Evolutionary conservation across 2,329 filamentous ascomycete species (phyloP).

Genomic region (Emergomyces orientalis): DNA sequence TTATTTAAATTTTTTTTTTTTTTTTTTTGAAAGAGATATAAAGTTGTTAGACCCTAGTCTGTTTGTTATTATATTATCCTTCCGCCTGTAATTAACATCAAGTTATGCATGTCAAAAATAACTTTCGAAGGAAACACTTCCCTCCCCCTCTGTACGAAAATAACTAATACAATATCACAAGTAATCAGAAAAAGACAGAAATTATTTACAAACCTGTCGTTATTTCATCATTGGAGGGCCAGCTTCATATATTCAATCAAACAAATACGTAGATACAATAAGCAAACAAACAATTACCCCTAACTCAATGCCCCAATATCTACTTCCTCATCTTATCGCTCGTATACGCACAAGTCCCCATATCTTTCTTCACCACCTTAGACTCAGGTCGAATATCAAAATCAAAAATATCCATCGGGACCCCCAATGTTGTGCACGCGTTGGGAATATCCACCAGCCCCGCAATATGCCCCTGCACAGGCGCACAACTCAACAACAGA

Average conservation of each 20-base stretch:
- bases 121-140: too few species aligned
- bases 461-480: conserved; percentile 78
- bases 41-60: too few species aligned
- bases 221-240: background rate
- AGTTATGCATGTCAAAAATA: too few species aligned
- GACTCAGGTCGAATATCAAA: conserved; percentile 73
- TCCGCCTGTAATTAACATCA: too few species aligned
- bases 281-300: background rate
- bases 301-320: background rate
- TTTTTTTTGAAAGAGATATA: too few species aligned
- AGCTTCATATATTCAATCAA: background rate
- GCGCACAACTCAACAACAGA: conserved; percentile 72
- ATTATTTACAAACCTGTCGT: background rate
- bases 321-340: conserved; percentile 20
- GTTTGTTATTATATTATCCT: too few species aligned
- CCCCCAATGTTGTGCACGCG: conserved; percentile 75
- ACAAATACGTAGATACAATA: background rate
- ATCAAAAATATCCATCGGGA: conserved; percentile 91
- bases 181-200: too few species aligned
- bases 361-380: conserved; percentile 52
- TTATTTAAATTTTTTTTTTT: too few species aligned
- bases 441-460: conserved; percentile 89
- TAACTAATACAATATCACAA: too few species aligned
- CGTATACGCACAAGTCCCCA: conserved; percentile 62
- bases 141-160: too few species aligned